These are phyloP conservation scores for Nissolia schottii DNA, from an alignment of 306 rosid genomes.

Conservation along the genomic window DNA sequence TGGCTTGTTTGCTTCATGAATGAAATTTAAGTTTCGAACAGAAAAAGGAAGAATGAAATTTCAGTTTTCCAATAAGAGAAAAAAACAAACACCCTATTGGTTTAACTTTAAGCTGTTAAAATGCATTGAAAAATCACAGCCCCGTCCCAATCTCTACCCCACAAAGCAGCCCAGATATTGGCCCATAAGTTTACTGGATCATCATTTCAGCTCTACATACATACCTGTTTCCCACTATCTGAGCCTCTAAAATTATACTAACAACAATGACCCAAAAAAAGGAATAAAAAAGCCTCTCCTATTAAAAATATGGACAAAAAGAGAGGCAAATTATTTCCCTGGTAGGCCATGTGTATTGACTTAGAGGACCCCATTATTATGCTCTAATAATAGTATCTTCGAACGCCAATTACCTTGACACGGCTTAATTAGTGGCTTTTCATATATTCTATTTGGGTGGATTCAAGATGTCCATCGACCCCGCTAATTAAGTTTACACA, in stretches of 20 bases:
- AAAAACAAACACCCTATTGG: no score
- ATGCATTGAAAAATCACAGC: not conserved
- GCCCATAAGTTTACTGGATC: not conserved
- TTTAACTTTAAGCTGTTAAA: not conserved
- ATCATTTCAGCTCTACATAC: not conserved
- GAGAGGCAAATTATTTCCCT: not conserved
- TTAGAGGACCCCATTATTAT: constrained; percentile 5
- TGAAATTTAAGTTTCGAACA: no score
- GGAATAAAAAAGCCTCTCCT: no score
- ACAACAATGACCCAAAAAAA: not conserved
- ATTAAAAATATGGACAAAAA: no score
- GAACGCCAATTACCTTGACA: not conserved
- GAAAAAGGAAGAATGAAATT: no score
- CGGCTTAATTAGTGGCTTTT: constrained; percentile 43
- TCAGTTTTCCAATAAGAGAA: no score
- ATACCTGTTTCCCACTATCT: not conserved
- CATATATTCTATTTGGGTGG: no score
- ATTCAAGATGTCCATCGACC: no score
- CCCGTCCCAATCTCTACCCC: no score
- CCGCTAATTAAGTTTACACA: no score
- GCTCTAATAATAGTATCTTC: constrained; percentile 5
- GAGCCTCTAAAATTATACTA: not conserved
- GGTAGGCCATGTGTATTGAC: not conserved
- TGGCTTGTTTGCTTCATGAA: no score
- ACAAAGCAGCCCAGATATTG: not conserved